These are phyloP conservation scores for barrel medic (Medicago truncatula) DNA, from an alignment of 306 rosid genomes.

Conservation along the genomic window MtrunA17r5.0-ANR NC_053046.1:352001-352500, in stretches of 20 bases:
- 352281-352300: neutral
- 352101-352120: slow-evolving; percentile 7
- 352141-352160: slow-evolving; percentile 7
- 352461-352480: too few species aligned
- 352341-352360: neutral
- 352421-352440: too few species aligned
- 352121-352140: slow-evolving; percentile 15
- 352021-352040: neutral
- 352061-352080: slow-evolving; percentile 23
- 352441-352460: too few species aligned
- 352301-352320: neutral
- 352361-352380: neutral
- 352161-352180: slow-evolving; percentile 13
- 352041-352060: neutral
- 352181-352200: slow-evolving; percentile 31
- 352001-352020: slow-evolving; percentile 6
- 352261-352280: slow-evolving; percentile 12
- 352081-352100: slow-evolving; percentile 12
- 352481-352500: too few species aligned
- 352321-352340: neutral
- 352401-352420: neutral
- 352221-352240: neutral
- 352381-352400: neutral
- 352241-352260: neutral
- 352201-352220: slow-evolving; percentile 5